Percentiles rank a stretch among this genome's conserved stretches.
Evolutionary conservation across 129 eudicot genomes (phyloP).

Genomic region (Logfia minima): DNA sequence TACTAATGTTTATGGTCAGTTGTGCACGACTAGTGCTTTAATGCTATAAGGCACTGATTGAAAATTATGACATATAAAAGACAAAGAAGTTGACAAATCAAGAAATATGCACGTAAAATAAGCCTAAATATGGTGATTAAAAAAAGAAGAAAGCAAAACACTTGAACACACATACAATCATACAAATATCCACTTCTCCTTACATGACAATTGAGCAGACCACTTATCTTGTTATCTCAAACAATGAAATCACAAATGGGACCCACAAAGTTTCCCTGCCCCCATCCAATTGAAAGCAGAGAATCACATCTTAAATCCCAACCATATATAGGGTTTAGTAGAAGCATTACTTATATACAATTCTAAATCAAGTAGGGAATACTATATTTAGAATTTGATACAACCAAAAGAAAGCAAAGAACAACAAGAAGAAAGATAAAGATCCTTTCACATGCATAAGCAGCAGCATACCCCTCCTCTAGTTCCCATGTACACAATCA

Average conservation of each 20-base stretch:
- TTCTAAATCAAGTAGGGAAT: slow-evolving; percentile 29
- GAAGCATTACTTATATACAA: slow-evolving; percentile 16
- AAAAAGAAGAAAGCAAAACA: slow-evolving; percentile 21
- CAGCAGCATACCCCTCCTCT: slow-evolving; percentile 29
- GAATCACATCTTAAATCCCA: slow-evolving; percentile 36
- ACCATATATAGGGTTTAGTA: slow-evolving; percentile 10
- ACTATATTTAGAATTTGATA: slow-evolving; percentile 25
- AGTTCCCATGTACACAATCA: background rate
- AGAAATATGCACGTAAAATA: slow-evolving; percentile 28
- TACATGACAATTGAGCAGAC: slow-evolving; percentile 35
- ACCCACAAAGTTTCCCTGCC: slow-evolving; percentile 23
- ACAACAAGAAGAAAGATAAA: slow-evolving; percentile 37
- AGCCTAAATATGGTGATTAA: slow-evolving; percentile 17
- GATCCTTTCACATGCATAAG: slow-evolving; percentile 43
- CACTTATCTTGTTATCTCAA: slow-evolving; percentile 26
- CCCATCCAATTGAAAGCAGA: slow-evolving; percentile 23
- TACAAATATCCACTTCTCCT: slow-evolving; percentile 30
- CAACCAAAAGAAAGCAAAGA: slow-evolving; percentile 19
- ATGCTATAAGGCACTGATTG: background rate
- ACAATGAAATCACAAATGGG: slow-evolving; percentile 24
- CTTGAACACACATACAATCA: slow-evolving; percentile 4
- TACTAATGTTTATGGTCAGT: no score
- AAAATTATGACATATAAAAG: slow-evolving; percentile 12
- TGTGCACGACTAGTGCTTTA: background rate
- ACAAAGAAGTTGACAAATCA: slow-evolving; percentile 19